Base-by-base conservation (phyloP, 768 basidiomycete species). In the Trametes cingulata region DNA sequence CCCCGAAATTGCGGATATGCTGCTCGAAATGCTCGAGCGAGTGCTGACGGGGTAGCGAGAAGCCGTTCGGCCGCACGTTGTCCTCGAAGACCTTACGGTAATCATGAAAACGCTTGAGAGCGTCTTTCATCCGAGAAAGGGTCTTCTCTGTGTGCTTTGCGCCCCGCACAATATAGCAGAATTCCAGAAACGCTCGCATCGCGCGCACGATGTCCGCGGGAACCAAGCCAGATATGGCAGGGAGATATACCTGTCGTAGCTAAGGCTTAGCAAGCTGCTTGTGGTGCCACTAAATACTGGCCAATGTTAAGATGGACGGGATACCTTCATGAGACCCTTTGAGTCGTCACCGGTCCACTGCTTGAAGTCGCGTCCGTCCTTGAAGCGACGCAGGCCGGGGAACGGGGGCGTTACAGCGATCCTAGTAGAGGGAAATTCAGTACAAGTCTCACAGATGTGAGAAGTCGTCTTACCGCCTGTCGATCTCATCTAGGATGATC, bases 271-370 rank as follows among this genome's bases (percentile, higher is more conserved):
- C 8, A 14, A 12, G 20, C 20, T 45, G 22, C 3, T 12, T 22
- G 25, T n/a, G 22, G 19, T 3, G 10, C 29, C 29, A 5, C 29
- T 33, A 5, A 10, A 10, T 10, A 33, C 29, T 5, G 29, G 29
- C 29, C 22, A 24, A 12, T 8, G 10, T 12, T 6, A 4, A 25
- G 10, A 22, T 24, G 3, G 6, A 9, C 43, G 15, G 6, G 14
- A 1, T 33, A 66, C 67, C 59, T 67, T 67, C 65, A 67, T 67
- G 6, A 68, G 33, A 6, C 56, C 67, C 40, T 68, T 68, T 1
- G 62, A 66, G 36, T 65, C 65, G 37, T 69, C 55, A 7, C 65
- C 68, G 2, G 63, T 67, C 66, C 66, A 67, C 29, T 67, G 66
- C 27, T 65, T 67, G 61, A 65, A 66, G 29, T 36, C 55, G 14